Evolutionary conservation across 2,329 filamentous ascomycete species (phyloP), one percentile per base, ranked within the genome.

Genomic region (Aspergillus pseudoterreus): DNA sequence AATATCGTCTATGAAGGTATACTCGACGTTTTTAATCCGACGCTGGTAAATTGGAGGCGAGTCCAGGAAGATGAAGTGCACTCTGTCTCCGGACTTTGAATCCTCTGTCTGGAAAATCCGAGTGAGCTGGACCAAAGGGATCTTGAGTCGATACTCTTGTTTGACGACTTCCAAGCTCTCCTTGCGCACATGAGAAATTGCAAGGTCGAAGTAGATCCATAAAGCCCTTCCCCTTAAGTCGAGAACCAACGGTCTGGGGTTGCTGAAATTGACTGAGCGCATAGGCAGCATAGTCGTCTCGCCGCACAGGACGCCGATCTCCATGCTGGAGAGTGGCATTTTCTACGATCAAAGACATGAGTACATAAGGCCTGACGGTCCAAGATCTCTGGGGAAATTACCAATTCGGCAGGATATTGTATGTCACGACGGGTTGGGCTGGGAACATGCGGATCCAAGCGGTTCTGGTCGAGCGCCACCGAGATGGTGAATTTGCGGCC

Each of bases 291-390:
- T 83, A 0, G 74, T 73, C 2, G 70, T 72, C 4, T 80, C 76
- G 1, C 76, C 69, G 1, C 78, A 59, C 70, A 83, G 76, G 38
- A 83, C 73, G 0, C 88, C 87, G 58, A 91, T 86, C 15, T 83
- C 78, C 1, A 91, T 61, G 0, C 70, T 72, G 1, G 64, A 59
- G 2, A 79, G 73, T 1, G 66, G 61, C 1, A 84, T 56, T 14
- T 63, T 73, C 66, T 80, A 43, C 11, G 5, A 1, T 6, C 9
- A 19, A 19, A 2, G 19, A 12, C n/a, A 14, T 43, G 14, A 38
- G 38, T n/a, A 35, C 8, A 12, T 11, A 8, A 3, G 1, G 11
- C 15, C 2, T 1, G 4, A 45, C 22, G 14, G 15, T 38, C 4
- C 3, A 17, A 38, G 12, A 1, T 10, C 8, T 11, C 10, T 36